Evolutionary conservation across 495 filamentous ascomycete species (phyloP).

Genomic region (Bombardia bombarda): DNA sequence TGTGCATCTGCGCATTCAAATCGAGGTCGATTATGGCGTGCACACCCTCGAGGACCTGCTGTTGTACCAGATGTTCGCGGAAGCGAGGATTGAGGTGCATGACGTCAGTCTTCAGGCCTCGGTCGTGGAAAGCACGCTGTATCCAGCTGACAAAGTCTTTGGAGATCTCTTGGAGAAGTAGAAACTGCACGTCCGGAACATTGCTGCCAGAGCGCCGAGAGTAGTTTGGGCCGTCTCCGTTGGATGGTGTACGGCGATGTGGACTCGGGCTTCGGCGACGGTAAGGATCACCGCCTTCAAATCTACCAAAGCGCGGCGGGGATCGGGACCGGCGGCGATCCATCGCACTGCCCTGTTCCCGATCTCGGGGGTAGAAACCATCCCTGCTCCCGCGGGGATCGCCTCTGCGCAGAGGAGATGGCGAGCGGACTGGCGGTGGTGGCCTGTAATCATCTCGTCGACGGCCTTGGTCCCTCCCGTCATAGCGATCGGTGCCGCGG

Average conservation of each 20-base stretch:
- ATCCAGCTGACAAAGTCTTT: conserved; percentile 76
- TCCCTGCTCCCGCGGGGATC: conserved; percentile 33
- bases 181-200: conserved; percentile 85
- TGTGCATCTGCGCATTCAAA: conserved; percentile 53
- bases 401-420: conserved; percentile 40
- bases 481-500: conserved; percentile 26
- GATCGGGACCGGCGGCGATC: conserved; percentile 56
- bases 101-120: conserved; percentile 64
- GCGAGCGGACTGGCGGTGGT: conserved; percentile 44
- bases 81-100: conserved; percentile 73
- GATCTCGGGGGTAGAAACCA: conserved; percentile 28
- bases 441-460: conserved; percentile 63
- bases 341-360: conserved; percentile 29
- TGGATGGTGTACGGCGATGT: conserved; percentile 38
- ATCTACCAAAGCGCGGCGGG: conserved; percentile 20
- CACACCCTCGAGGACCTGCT: conserved; percentile 85
- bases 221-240: conserved; percentile 59
- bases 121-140: conserved; percentile 61
- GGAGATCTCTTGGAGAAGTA: conserved; percentile 73
- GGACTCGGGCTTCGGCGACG: conserved; percentile 58
- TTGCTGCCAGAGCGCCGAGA: conserved; percentile 66
- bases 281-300: conserved; percentile 50
- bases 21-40: conserved; percentile 74
- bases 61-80: conserved; percentile 66
- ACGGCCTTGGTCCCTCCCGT: conserved; percentile 33